Conservation (phyloP, 2,329 filamentous ascomycete species). For the Hypoxylon sp. region DNA sequence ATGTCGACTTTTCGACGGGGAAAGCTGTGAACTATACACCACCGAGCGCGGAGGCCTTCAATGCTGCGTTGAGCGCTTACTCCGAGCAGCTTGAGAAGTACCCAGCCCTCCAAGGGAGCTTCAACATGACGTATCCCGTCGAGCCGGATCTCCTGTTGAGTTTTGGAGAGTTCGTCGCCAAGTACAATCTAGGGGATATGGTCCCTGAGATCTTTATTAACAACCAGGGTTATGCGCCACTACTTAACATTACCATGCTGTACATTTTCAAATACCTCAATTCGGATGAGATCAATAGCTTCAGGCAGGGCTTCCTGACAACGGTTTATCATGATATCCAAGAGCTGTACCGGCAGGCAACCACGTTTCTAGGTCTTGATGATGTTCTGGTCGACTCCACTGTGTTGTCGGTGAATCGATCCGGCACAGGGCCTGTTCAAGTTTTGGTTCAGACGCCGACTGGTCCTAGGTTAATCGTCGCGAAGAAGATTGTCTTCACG, state of each 20-base stretch:
- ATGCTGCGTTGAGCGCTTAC: neutral
- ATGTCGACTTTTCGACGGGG: slow-evolving; percentile 20
- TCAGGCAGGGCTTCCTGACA: neutral
- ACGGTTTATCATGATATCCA: slow-evolving; percentile 31
- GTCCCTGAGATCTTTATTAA: slow-evolving; percentile 3
- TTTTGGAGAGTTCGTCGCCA: slow-evolving; percentile 36
- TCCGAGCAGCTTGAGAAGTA: slow-evolving; percentile 17
- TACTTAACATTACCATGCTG: slow-evolving; percentile 21
- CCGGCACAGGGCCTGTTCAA: slow-evolving; percentile 37
- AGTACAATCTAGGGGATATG: slow-evolving; percentile 32
- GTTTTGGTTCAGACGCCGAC: slow-evolving; percentile 48
- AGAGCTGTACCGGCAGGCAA: slow-evolving; percentile 18
- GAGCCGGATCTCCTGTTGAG: slow-evolving; percentile 33
- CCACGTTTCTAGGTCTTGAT: slow-evolving; percentile 20
- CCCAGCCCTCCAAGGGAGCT: slow-evolving; percentile 24
- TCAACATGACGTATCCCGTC: slow-evolving; percentile 37
- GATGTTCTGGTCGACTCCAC: slow-evolving; percentile 30
- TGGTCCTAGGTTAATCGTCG: slow-evolving; percentile 53
- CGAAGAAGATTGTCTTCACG: slow-evolving; percentile 58
- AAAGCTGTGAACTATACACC: neutral
- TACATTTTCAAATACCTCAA: slow-evolving; percentile 29
- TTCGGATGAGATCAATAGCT: neutral
- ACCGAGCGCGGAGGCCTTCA: neutral
- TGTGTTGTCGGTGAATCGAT: slow-evolving; percentile 10
- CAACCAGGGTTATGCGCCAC: neutral